A percentile compares a stretch with the other conserved stretches of the same genome.
Evolutionary conservation across 305 asterid genomes (phyloP).

Genomic region (Fraxinus xanthoxyloides): DNA sequence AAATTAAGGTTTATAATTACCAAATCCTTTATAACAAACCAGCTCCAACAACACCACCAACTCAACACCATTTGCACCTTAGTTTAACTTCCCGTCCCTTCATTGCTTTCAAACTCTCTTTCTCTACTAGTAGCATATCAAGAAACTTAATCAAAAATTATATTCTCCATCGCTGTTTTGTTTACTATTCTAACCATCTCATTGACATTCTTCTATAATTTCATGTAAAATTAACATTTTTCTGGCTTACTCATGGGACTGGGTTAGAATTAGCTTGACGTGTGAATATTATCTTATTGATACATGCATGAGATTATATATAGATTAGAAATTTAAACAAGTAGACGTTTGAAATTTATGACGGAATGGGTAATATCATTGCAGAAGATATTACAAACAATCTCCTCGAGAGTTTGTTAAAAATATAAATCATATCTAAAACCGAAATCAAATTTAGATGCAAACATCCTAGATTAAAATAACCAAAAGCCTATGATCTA

Average conservation of each 20-base stretch:
- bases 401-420: no score
- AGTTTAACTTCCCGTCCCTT: background rate
- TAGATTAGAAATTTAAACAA: background rate
- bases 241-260: background rate
- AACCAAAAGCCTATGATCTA: no score
- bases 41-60: background rate
- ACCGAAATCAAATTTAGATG: no score
- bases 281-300: no score
- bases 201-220: background rate
- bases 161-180: background rate
- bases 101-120: background rate
- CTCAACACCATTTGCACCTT: background rate
- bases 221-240: background rate
- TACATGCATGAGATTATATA: no score
- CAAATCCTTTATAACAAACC: background rate
- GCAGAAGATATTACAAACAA: background rate
- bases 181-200: background rate
- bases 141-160: background rate
- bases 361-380: background rate
- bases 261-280: background rate
- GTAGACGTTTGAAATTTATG: background rate
- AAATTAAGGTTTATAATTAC: background rate
- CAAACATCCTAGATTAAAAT: no score
- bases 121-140: background rate
- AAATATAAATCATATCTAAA: no score